These are phyloP conservation scores for Epichloe uncinata DNA, from an alignment of 2,329 filamentous ascomycete genomes.

Conservation along the genomic window DNA sequence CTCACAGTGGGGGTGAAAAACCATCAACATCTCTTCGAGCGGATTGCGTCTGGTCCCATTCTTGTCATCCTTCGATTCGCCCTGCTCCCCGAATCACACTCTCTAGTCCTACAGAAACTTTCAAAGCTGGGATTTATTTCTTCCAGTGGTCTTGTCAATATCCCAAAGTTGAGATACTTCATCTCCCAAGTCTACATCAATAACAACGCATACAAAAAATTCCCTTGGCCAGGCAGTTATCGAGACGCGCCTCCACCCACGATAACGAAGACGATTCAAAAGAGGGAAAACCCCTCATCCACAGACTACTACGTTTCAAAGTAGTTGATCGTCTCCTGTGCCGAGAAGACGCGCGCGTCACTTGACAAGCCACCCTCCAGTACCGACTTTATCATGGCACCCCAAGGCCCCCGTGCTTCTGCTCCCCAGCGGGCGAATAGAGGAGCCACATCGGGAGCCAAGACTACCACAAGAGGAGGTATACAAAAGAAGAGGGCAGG, in stretches of 20 bases:
- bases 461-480: conserved; percentile 29
- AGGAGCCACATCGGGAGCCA: conserved; percentile 16
- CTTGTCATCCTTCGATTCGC: background rate
- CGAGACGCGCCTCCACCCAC: conserved; percentile 5
- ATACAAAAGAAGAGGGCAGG: conserved; percentile 35
- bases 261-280: conserved; percentile 2
- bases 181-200: background rate
- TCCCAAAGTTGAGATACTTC: background rate
- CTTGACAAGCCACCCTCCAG: background rate
- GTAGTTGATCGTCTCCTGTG: background rate
- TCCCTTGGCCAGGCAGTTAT: conserved; percentile 4
- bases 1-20: background rate
- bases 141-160: background rate
- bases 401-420: conserved; percentile 17
- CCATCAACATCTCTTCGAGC: background rate
- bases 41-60: background rate
- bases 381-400: conserved; percentile 17
- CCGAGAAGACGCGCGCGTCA: conserved; percentile 1
- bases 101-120: background rate
- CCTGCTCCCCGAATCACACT: background rate
- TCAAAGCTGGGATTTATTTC: background rate
- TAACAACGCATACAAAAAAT: background rate
- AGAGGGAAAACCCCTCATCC: background rate
- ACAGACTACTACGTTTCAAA: background rate
- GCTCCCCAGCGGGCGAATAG: conserved; percentile 19